Evolutionary conservation across 768 basidiomycete genomes (phyloP), one percentile per base, ranked within the genome.

Genomic region (Rubroboletus satanas): DNA sequence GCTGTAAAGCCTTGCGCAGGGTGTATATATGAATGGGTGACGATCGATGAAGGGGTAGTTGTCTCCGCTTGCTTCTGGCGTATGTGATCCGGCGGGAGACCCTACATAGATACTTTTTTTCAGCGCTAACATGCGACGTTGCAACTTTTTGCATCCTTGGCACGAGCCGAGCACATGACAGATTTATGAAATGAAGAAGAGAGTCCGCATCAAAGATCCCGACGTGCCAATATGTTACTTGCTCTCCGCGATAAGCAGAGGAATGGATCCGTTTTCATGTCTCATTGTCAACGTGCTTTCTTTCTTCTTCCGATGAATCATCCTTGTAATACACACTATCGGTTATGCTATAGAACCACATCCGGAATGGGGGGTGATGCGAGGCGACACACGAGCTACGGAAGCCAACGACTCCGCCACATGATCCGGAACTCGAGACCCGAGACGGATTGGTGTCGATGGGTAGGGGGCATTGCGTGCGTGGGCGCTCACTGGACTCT

Each of bases 101-200:
- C 36, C 14, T 10, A 12, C 31, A n/a, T n/a, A 8, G 26, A 26
- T 26, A 26, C 26, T 10, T 7, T 23, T 31, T 12, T 26, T 37
- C 11, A n/a, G 11, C 17, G 4, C 42, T 28, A 11, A 11, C 12
- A 18, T 48, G 33, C 15, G 10, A 33, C 11, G 17, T 33, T 6
- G 31, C 29, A 29, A 7, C 7, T 26, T 44, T 5, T 17, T 28
- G 14, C 26, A 17, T 36, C 32, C 31, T 31, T 26, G 29, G 18
- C 58, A 59, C 51, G 58, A 41, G 57, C 6, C 38, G 10, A 32
- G 18, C 58, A 60, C 44, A 45, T 38, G 57, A 45, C 37, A 36
- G 21, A n/a, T n/a, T 28, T 35, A 35, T 44, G 33, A 32, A 44
- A 31, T 8, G n/a, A 45, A 2, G 21, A 36, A 10, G 12, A 28